Evolutionary conservation across 257 asterid species (phyloP).

Genomic region (Solanum pimpinellifolium): DNA sequence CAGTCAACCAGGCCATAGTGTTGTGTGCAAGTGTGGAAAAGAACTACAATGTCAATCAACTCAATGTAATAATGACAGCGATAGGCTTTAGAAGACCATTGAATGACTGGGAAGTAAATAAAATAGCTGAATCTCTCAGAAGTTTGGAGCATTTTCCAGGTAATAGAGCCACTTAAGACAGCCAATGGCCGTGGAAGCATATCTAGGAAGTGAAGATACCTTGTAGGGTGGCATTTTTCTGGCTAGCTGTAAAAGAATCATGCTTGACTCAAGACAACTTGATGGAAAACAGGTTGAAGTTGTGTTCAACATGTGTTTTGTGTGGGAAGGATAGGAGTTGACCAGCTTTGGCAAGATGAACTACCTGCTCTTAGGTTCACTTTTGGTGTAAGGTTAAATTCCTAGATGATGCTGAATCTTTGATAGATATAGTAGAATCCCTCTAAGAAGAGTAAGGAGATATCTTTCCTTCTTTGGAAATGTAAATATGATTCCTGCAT

Average conservation of each 20-base stretch:
- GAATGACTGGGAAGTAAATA: neutral
- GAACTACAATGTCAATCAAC: neutral
- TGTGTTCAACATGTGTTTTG: neutral
- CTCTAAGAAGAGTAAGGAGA: neutral
- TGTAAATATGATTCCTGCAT: neutral
- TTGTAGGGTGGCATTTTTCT: neutral
- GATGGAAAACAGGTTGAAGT: neutral
- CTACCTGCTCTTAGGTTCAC: neutral
- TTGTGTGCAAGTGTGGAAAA: neutral
- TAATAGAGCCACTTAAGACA: neutral
- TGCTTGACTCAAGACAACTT: neutral
- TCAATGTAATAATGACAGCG: neutral
- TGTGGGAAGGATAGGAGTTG: neutral
- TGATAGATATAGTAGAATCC: neutral
- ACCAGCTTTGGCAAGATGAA: neutral
- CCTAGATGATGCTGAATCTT: neutral
- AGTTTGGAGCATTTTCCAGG: neutral
- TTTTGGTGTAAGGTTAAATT: neutral
- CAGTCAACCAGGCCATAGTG: neutral
- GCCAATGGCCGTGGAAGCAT: neutral
- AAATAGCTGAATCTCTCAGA: neutral
- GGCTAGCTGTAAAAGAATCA: neutral
- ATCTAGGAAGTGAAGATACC: neutral
- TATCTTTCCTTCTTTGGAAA: neutral
- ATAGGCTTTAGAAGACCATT: neutral